Conservation (phyloP, 1,284 basidiomycete species). For the Mycosarcoma maydis region DNA sequence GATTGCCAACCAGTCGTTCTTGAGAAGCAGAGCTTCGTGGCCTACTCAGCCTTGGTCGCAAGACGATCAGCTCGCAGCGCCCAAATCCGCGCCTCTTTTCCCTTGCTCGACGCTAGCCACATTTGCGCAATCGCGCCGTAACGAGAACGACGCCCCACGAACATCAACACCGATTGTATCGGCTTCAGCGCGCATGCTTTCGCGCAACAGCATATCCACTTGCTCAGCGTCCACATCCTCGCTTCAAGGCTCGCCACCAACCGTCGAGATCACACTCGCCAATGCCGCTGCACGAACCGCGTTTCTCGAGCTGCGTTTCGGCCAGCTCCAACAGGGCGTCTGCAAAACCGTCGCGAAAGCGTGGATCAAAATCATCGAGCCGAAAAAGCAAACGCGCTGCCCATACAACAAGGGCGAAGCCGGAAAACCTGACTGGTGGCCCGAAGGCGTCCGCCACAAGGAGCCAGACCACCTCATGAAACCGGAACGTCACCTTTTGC, state of each 20-base stretch:
- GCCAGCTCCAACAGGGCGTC: constrained; percentile 70
- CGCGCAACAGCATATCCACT: constrained; percentile 12
- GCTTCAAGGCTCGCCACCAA: neutral
- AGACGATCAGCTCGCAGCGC: constrained; percentile 11
- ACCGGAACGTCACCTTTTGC: constrained; percentile 69
- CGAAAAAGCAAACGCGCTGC: constrained; percentile 71
- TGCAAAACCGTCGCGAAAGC: constrained; percentile 71
- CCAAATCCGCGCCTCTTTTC: constrained; percentile 48
- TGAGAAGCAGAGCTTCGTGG: constrained; percentile 11
- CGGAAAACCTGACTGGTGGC: constrained; percentile 71
- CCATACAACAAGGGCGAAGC: constrained; percentile 72
- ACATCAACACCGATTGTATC: constrained; percentile 18
- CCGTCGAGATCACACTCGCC: constrained; percentile 25
- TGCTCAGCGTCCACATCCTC: too few species aligned
- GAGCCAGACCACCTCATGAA: constrained; percentile 71
- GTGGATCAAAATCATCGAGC: constrained; percentile 70
- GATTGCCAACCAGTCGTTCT: constrained; percentile 42
- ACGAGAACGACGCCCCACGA: constrained; percentile 4
- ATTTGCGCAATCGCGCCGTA: too few species aligned
- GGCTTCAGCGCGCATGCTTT: constrained; percentile 4
- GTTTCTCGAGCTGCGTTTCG: constrained; percentile 64
- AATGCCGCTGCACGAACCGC: constrained; percentile 49
- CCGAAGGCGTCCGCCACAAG: constrained; percentile 69
- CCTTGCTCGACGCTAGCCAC: constrained; percentile 5
- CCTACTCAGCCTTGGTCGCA: too few species aligned